Evolutionary conservation across 257 asterid genomes (phyloP), one percentile per base, ranked within the genome.

Genomic region (Plantago ovata): DNA sequence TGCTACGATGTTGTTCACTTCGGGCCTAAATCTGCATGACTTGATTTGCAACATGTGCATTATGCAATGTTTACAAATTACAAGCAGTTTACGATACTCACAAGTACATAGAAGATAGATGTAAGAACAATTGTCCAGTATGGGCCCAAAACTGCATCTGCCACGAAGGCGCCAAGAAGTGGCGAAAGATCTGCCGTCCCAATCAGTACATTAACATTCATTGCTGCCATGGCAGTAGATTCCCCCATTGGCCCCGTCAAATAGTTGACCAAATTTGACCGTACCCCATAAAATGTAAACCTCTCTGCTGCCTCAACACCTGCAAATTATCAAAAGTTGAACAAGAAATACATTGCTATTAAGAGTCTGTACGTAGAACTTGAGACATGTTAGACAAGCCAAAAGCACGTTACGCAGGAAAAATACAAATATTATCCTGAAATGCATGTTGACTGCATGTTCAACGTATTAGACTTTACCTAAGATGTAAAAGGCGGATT

Each of bases 161-260:
- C 67, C 12, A 62, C 18, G 38, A 62, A 62, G 14, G 60, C 68
- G 13, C 68, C 68, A 15, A 62, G 18, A n/a, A 62, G 41, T 5
- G 68, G 68, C 15, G 41, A 21, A 38, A 62, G 52, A 11, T 13
- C 21, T 16, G 52, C 60, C n/a, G 52, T 43, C 16, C 68, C 60
- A 10, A 22, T 38, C 68, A 50, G 51, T 12, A 16, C 48, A 50
- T 62, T 62, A 23, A 62, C 68, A 5, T 62, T 22, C 20, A 24
- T 60, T 14, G 68, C 68, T 7, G 68, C 68, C 1, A 19, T 10
- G 13, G 68, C 68, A n/a, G 33, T 52, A 6, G 68, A 53, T 38
- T 62, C 60, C 4, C 68, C 52, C 24, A 62, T 24, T 4, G 68
- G 68, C 28, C 68, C 61, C 8, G 68, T 52, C 11, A 62, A 47